Percentiles rank a stretch among this genome's conserved stretches.
Conservation (phyloP, 805 yeast genomes). For the Wickerhamiella bombiphila region DNA sequence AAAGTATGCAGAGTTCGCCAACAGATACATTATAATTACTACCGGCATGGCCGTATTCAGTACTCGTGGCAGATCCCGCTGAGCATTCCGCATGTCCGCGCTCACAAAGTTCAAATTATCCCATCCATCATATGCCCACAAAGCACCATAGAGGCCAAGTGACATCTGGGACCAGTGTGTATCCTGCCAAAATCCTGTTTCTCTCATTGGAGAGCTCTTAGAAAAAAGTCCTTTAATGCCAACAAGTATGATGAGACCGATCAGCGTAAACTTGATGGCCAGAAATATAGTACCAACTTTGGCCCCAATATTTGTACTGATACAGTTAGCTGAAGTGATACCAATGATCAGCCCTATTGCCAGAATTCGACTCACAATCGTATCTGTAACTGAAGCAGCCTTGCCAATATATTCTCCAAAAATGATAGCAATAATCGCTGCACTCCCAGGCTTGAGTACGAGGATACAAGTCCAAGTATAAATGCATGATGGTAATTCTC, state of each 20-base stretch:
- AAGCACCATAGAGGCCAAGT: slow-evolving; percentile 27
- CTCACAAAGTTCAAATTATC: slow-evolving; percentile 30
- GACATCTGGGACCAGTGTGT: slow-evolving; percentile 24
- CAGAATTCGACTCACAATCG: slow-evolving; percentile 21
- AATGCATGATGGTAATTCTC: slow-evolving; percentile 25
- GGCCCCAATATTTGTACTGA: slow-evolving; percentile 23
- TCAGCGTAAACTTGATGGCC: slow-evolving; percentile 23
- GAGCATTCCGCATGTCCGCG: slow-evolving; percentile 28
- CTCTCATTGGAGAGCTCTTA: slow-evolving; percentile 23
- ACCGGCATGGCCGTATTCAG: slow-evolving; percentile 28
- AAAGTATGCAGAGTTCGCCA: slow-evolving; percentile 29
- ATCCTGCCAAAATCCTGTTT: slow-evolving; percentile 22
- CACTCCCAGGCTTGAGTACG: slow-evolving; percentile 28
- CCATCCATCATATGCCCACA: slow-evolving; percentile 35
- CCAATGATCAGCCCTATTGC: slow-evolving; percentile 21
- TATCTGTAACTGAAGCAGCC: slow-evolving; percentile 11
- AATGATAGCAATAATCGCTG: slow-evolving; percentile 29
- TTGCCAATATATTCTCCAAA: slow-evolving; percentile 27
- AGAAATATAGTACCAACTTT: slow-evolving; percentile 23
- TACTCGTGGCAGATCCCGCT: slow-evolving; percentile 26
- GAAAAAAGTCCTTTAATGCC: slow-evolving; percentile 19
- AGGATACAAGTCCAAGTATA: slow-evolving; percentile 28
- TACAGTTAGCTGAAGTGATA: slow-evolving; percentile 20
- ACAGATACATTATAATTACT: slow-evolving; percentile 25
- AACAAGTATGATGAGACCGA: slow-evolving; percentile 21